Conservation (phyloP, 768 basidiomycete species). For the Tylopilus sp. region DNA sequence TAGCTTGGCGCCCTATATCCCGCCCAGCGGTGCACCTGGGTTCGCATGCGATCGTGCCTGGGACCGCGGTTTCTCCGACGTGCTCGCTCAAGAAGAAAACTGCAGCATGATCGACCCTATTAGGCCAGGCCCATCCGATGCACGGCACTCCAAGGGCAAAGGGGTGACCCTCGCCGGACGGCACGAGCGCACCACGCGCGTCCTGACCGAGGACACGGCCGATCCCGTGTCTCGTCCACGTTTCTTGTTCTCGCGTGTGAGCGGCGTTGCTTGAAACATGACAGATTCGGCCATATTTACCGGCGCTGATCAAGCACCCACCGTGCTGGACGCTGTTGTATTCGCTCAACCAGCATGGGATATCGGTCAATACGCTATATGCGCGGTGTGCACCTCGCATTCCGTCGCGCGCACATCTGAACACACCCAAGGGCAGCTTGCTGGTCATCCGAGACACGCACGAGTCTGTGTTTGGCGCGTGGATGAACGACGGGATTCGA, state of each 20-base stretch:
- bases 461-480: slow-evolving; percentile 75
- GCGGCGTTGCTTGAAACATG: too few species aligned
- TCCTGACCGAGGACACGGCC: slow-evolving; percentile 54
- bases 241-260: background rate
- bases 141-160: slow-evolving; percentile 22
- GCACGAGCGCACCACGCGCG: slow-evolving; percentile 47
- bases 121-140: slow-evolving; percentile 41
- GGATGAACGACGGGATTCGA: slow-evolving; percentile 67
- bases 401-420: slow-evolving; percentile 21
- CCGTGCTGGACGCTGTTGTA: slow-evolving; percentile 77
- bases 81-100: slow-evolving; percentile 40
- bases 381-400: slow-evolving; percentile 47
- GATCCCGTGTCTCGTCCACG: slow-evolving; percentile 40
- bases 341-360: slow-evolving; percentile 93
- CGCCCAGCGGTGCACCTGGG: slow-evolving; percentile 71
- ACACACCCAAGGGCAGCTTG: slow-evolving; percentile 44
- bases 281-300: slow-evolving; percentile 71
- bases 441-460: slow-evolving; percentile 63
- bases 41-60: slow-evolving; percentile 62
- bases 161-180: slow-evolving; percentile 53
- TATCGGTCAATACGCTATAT: slow-evolving; percentile 88
- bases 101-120: slow-evolving; percentile 35
- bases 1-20: slow-evolving; percentile 41
- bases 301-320: slow-evolving; percentile 69
- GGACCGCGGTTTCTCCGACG: slow-evolving; percentile 63